Evolutionary conservation across 495 filamentous ascomycete species (phyloP), one percentile per base, ranked within the genome.

Genomic region (Sporormia fimetaria): DNA sequence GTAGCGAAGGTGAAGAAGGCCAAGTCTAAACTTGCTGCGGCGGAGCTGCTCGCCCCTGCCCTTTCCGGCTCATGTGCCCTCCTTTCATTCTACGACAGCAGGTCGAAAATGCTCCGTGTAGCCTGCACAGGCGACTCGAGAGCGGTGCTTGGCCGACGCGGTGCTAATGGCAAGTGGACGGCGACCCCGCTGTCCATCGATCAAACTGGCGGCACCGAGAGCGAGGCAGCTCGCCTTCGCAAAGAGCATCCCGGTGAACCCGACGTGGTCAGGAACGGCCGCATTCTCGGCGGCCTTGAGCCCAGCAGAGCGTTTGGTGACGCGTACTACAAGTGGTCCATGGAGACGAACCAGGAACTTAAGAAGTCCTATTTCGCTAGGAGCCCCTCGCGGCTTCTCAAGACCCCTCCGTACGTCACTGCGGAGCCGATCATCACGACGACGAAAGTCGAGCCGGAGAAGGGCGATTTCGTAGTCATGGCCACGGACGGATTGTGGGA

Each of bases 401-500:
- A 83, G 61, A 94, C 87, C 0, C 92, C 92, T 11, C 92, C 92
- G 0, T 99, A 99, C 55, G 92, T 99, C 14, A 99, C 92, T 4
- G 92, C 92, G 3, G 90, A 99, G 63, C 90, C 90, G 7, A 69
- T 95, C 25, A 71, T 99, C 32, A 96, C 87, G 5, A 94, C 85
- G n/a, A 95, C 90, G 21, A 81, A 88, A 60, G 78, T 99, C 37
- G 75, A 93, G 48, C 90, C 90, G 8, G 73, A 80, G 28, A 80
- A 80, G 43, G 90, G 90, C 31, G 92, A 96, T 55, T 99, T 99
- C 51, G 65, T 99, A 4, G 87, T 99, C 36, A 77, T 99, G 70
- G 92, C 92, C 4, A 94, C 92, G 0, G 92, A 99, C 56, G 92
- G 92, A 2, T 69, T 99, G 9, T 99, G 92, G 90, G 92, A 99